Base-by-base conservation (phyloP, 176 grass and related monocot species). In the Alopecurus myosuroides region DNA sequence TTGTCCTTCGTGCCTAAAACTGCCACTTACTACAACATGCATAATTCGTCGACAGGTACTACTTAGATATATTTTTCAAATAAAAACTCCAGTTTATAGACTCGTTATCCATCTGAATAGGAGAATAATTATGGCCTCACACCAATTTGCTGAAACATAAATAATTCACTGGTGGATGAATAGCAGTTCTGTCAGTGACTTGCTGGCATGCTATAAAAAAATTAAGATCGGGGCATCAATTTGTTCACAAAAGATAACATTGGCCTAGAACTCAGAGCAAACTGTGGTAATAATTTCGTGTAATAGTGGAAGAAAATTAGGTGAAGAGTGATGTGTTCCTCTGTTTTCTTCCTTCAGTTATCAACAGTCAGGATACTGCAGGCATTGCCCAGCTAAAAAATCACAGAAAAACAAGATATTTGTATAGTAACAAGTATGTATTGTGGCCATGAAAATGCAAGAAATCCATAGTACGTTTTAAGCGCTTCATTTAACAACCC, bases 41-140 rank as follows among this genome's bases (percentile, higher is more conserved):
- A 57, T n/a, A 35, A 34, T 53, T 53, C 50, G 7, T 53, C 6
- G 50, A 53, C 22, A 1, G 49, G 50, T 19, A 53, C 50, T 22
- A 1, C 50, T 51, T 51, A 51, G 3, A 12, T 45, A 22, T 6
- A 51, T 51, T 51, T 51, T 5, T 17, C 15, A 49, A 49, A 17
- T 17, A 49, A n/a, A n/a, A 29, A 61, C 26, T 61, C 25, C 14
- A 61, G 30, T 28, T 29, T 6, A 15, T 28, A 30, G 28, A 63
- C 26, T 63, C 56, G 11, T 60, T 63, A 88, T 94, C 86, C 23
- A 91, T 75, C 39, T 93, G 84, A 50, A 61, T 17, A 31, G 34
- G 13, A 18, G 3, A 9, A 30, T 17, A 63, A 28, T 17, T 63
- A 31, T 15, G 28, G n/a, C 9, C 18, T 34, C 15, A 17, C 29